Evolutionary conservation across 208 protist genomes (phyloP), one percentile per base, ranked within the genome.

Genomic region (Plasmodiophora brassicae): DNA sequence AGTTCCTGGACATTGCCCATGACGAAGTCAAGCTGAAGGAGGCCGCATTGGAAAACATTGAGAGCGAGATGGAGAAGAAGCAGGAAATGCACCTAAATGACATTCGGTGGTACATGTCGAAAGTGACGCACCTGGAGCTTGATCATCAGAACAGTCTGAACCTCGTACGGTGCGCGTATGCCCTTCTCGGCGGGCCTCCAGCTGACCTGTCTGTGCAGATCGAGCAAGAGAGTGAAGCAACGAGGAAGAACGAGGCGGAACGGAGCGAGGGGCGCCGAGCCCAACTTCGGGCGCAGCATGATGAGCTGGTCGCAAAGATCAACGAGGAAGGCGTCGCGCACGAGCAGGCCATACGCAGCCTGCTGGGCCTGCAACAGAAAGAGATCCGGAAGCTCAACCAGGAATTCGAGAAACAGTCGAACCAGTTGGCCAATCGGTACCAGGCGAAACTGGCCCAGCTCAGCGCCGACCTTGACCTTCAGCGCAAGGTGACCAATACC

Each of bases 1-100:
- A 78, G n/a, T 78, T 78, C 65, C n/a, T 78, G 41, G 65, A 78
- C n/a, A 78, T 78, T 32, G 65, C 65, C 32, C 65, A 78, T 78
- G n/a, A 32, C n/a, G 65, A 78, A 78, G 65, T 78, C 32, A 32
- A 44, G n/a, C 10, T 44, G 65, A 78, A 78, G 41, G 65, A 78
- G n/a, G 65, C 14, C 41, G 65, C 65, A 14, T 5, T 78, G 5
- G 65, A 78, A 78, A 14, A 36, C 20, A 78, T 78, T 5, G 65
- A 78, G 65, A 14, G 41, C n/a, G n/a, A 78, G 5, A 78, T 78
- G 65, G 65, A 78, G 65, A 32, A 38, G 65, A 78, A 78, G 65
- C 65, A 78, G 65, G 65, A 78, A 38, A 78, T 38, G 41, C 65
- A 78, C 5, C 65, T 36, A 38, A 78, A 78, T 78, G 65, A 78